Base-by-base conservation (phyloP, 2,329 filamentous ascomycete genomes). In the Scortechinia acanthostroma region DNA sequence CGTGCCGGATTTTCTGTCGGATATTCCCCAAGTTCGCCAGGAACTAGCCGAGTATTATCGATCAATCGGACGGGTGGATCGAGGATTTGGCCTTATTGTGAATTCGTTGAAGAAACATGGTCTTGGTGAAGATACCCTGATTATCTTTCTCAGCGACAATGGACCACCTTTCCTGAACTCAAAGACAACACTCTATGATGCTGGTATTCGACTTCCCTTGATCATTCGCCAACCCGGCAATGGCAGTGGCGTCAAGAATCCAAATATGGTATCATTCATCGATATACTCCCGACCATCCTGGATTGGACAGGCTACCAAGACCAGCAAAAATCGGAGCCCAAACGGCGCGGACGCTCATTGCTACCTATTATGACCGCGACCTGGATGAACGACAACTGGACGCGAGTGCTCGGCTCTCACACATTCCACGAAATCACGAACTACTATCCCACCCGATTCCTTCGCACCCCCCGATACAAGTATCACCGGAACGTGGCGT, bases 111-210 rank as follows among this genome's bases (percentile, higher is more conserved):
- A 60, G 16, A 43, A 50, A 2, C 45, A 49, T 2, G 63, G 63
- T 0, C 46, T 69, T 1, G 51, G 48, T 1, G 52, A 65, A 2
- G 48, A 57, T 22, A 74, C 69, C 0, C 48, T 73, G 13, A 63
- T 73, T 2, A 50, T 73, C 3, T 71, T 74, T 45, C 50, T 68
- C 3, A 71, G 66, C 47, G 70, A 74, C 45, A 74, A 74, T 30
- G 70, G 70, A 0, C 59, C 69, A 1, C 69, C 69, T 0, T 73
- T 74, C 48, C 51, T 74, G 48, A 74, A 74, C 52, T 72, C 70
- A 5, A 73, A 73, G 51, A 74, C 70, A 1, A 73, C 69, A 0
- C 55, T 74, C 0, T 74, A 67, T 50, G 70, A 74, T 44, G 66
- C 70, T 0, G 70, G 71, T 15, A 57, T 70, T 0, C 55, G 62